phyloP scores from a whole-genome alignment of 1,139 yeast genomes.

The Yamadazyma sp. region DNA sequence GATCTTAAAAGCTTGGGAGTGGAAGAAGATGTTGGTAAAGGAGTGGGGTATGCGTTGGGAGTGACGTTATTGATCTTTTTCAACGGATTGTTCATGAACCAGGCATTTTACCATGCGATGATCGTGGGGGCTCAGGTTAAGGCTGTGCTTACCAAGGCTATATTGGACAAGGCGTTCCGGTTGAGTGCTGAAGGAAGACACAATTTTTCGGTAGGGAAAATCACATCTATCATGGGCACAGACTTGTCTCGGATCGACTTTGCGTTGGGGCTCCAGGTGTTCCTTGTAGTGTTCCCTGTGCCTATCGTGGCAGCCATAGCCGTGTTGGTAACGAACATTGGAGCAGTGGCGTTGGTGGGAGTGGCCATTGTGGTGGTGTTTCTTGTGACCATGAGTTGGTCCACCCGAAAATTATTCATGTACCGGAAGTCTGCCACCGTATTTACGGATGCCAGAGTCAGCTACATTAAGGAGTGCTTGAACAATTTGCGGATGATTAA shows the following conservation, averaged over 20 bases:
- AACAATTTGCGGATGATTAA: slow-evolving; percentile 37
- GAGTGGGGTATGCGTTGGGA: slow-evolving; percentile 41
- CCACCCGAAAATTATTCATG: slow-evolving; percentile 26
- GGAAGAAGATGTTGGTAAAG: slow-evolving; percentile 26
- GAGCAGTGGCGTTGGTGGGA: slow-evolving; percentile 37
- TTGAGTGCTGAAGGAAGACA: slow-evolving; percentile 61
- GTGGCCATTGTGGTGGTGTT: slow-evolving; percentile 30
- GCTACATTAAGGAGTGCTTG: slow-evolving; percentile 35
- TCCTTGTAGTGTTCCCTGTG: slow-evolving; percentile 29
- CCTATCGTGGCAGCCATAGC: slow-evolving; percentile 34
- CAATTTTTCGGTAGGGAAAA: slow-evolving; percentile 62
- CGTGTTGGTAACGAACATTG: slow-evolving; percentile 32
- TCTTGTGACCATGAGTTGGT: slow-evolving; percentile 22
- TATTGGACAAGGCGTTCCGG: slow-evolving; percentile 64
- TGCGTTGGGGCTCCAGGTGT: slow-evolving; percentile 36
- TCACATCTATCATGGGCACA: slow-evolving; percentile 54
- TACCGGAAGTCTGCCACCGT: slow-evolving; percentile 29
- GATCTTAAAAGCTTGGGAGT: slow-evolving; percentile 24
- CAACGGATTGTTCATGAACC: slow-evolving; percentile 29
- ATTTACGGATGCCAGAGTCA: slow-evolving; percentile 36
- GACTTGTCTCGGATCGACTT: slow-evolving; percentile 39
- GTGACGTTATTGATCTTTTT: slow-evolving; percentile 26
- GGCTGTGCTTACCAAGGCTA: slow-evolving; percentile 64
- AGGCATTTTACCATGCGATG: slow-evolving; percentile 27
- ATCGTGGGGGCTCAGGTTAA: slow-evolving; percentile 62